A percentile compares a stretch with the other conserved stretches of the same genome.
These are phyloP conservation scores for Cladophialophora chaetospira DNA, from an alignment of 2,329 filamentous ascomycete species.

Conservation along the genomic window DNA sequence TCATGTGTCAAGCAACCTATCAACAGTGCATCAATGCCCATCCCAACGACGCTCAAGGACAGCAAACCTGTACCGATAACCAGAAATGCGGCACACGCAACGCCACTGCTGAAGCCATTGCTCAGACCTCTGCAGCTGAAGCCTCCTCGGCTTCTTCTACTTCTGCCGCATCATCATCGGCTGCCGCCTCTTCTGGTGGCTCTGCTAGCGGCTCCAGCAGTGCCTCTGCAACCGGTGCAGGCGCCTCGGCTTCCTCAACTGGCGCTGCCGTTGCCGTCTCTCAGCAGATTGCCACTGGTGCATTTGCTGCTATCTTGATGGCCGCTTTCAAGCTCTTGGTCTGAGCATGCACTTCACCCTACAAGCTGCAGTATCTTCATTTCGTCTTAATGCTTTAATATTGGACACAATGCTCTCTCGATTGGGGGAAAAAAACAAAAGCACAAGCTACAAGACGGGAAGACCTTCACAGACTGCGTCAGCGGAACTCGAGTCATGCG, in stretches of 20 bases:
- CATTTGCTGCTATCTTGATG: constrained; percentile 56
- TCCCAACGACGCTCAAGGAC: constrained; percentile 49
- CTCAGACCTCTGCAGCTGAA: constrained; percentile 36
- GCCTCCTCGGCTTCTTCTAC: constrained; percentile 39
- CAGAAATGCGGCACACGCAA: constrained; percentile 57
- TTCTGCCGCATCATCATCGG: constrained; percentile 37
- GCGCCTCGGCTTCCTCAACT: constrained; percentile 36
- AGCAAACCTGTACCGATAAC: constrained; percentile 51
- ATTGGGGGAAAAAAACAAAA: constrained; percentile 11
- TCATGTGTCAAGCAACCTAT: constrained; percentile 59
- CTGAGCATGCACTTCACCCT: constrained; percentile 40
- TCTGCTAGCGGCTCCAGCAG: constrained; percentile 36
- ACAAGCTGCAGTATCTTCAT: neutral
- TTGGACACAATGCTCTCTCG: constrained; percentile 24
- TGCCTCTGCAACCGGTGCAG: constrained; percentile 35
- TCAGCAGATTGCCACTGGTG: constrained; percentile 55
- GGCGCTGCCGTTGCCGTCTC: constrained; percentile 50
- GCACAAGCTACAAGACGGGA: constrained; percentile 8
- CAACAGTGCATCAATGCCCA: constrained; percentile 50
- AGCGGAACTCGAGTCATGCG: constrained; percentile 8
- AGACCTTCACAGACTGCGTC: constrained; percentile 7
- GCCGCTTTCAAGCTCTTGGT: constrained; percentile 60
- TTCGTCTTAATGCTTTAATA: constrained; percentile 14
- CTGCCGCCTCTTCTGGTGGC: constrained; percentile 37
- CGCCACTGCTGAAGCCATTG: constrained; percentile 40